Evolutionary conservation across 768 basidiomycete species (phyloP).

Genomic region (Boletus patriciae): DNA sequence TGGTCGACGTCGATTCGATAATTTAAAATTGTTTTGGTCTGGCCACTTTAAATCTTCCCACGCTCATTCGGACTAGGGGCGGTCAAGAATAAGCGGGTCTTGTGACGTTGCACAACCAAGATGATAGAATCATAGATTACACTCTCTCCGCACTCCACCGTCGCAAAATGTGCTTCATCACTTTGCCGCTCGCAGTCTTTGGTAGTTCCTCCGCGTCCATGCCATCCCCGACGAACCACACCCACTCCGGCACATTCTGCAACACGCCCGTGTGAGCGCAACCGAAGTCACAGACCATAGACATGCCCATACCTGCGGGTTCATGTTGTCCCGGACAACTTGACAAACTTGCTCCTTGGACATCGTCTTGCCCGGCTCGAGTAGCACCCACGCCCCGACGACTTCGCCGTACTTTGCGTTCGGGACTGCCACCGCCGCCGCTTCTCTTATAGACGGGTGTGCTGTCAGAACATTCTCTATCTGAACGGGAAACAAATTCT

Average conservation of each 20-base stretch:
- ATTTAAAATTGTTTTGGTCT: neutral
- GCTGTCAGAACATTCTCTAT: constrained; percentile 74
- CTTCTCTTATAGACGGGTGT: constrained; percentile 62
- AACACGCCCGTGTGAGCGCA: constrained; percentile 2
- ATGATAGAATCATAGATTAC: neutral
- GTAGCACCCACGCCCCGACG: constrained; percentile 77
- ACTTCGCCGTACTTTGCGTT: constrained; percentile 71
- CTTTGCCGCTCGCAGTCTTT: constrained; percentile 86
- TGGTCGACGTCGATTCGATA: constrained; percentile 27
- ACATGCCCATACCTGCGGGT: constrained; percentile 63
- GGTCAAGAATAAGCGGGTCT: too few species aligned
- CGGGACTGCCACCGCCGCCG: constrained; percentile 71
- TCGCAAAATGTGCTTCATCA: constrained; percentile 78
- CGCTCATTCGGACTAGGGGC: too few species aligned
- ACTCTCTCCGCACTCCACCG: constrained; percentile 52
- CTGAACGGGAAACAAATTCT: constrained; percentile 84
- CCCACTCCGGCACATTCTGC: constrained; percentile 78
- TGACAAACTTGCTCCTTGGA: constrained; percentile 54
- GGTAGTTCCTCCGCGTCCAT: constrained; percentile 59
- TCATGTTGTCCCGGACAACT: constrained; percentile 60
- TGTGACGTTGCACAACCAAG: too few species aligned
- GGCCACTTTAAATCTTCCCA: constrained; percentile 14
- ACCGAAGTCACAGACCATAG: neutral
- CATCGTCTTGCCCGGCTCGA: constrained; percentile 38
- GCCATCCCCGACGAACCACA: constrained; percentile 80